These are phyloP conservation scores for Aquilaria malaccensis DNA, from an alignment of 345 rosid genomes.

Conservation along the genomic window DNA sequence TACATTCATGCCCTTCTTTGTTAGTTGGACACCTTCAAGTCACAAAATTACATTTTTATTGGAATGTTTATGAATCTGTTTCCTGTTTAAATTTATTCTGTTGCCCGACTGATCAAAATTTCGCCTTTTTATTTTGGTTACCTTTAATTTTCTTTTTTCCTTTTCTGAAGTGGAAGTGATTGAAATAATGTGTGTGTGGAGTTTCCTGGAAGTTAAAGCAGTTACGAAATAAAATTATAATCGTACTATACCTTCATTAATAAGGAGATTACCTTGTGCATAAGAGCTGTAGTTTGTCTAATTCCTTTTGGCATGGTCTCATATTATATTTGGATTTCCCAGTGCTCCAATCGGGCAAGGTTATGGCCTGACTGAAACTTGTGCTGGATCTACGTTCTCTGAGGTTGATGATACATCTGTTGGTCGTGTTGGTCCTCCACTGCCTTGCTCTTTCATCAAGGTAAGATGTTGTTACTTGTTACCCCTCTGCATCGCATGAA, in stretches of 20 bases:
- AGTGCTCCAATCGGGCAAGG: slow-evolving; percentile 99
- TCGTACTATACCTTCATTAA: background rate
- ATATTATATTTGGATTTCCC: slow-evolving; percentile 16
- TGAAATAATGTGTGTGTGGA: no score
- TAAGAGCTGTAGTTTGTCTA: background rate
- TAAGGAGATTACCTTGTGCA: background rate
- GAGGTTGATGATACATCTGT: slow-evolving; percentile 94
- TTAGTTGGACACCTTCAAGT: no score
- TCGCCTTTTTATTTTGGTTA: background rate
- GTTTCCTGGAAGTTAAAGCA: no score
- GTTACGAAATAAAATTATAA: no score
- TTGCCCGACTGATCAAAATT: background rate
- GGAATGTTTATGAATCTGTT: no score
- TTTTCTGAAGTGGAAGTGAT: no score
- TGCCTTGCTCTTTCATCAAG: slow-evolving; percentile 92
- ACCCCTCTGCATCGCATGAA: slow-evolving; percentile 6
- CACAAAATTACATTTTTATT: no score
- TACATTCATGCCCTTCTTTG: no score
- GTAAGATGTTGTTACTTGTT: slow-evolving; percentile 27
- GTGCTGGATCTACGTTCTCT: slow-evolving; percentile 98
- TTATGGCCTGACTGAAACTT: slow-evolving; percentile 97
- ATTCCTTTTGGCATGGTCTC: slow-evolving; percentile 6
- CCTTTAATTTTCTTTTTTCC: background rate
- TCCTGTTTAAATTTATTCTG: no score
- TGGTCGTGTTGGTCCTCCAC: slow-evolving; percentile 97